Evolutionary conservation across 768 basidiomycete species (phyloP), one percentile per base, ranked within the genome.

Genomic region (Neoboletus brunneissimus): DNA sequence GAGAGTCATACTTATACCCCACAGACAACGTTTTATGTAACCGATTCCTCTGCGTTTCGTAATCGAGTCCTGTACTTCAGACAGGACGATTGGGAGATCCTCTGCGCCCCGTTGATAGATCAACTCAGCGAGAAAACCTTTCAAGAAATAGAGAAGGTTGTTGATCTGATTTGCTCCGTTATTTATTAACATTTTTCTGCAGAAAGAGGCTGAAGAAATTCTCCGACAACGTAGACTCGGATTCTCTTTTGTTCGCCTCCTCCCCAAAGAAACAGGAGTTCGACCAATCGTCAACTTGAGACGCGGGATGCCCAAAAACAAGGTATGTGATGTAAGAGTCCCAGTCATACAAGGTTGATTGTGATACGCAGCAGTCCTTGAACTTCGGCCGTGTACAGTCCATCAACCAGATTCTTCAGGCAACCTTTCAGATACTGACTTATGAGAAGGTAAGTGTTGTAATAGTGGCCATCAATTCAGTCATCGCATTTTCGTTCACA

Each of bases 231-330:
- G 93, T 2, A 82, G 74, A 58, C 78, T 97, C 3, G 91, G 91
- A 0, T 93, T 86, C 66, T 92, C 94, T 0, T 91, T 89, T 60
- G 85, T 96, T 16, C 83, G 97, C 2, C 77, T 98, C 8, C 75
- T 99, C 20, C 97, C 97, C 0, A 99, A 98, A 70, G 95, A 95
- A 55, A 91, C 86, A 4, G 97, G 97, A 0, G 92, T 98, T 3
- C 80, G 97, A 31, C 95, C 95, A 0, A 96, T 98, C 57, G 90
- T 97, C 27, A 98, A 99, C 67, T 76, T 98, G 42, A 80, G 85
- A n/a, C 70, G 75, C 23, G 79, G 85, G 50, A 79, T 71, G 53
- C 66, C 68, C 27, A 63, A 55, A 55, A 71, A 65, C 53, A 73
- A 67, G 59, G 77, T 75, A 77, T 75, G 48, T 27, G 59, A 45